These are phyloP conservation scores for Citrus unshiu DNA, from an alignment of 345 rosid species.

Conservation along the genomic window DNA sequence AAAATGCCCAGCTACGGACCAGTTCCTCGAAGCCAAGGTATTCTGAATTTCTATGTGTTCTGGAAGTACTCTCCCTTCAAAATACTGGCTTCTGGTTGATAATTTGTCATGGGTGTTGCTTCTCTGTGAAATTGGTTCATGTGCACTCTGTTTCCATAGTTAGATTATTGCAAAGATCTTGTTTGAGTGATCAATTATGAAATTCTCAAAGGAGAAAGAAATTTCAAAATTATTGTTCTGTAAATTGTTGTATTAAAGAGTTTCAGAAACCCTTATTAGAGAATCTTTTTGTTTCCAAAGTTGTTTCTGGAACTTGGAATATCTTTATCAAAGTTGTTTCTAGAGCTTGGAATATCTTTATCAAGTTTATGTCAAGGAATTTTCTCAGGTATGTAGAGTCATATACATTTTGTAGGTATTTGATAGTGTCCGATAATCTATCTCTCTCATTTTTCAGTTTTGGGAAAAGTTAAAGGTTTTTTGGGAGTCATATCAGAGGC, in stretches of 20 bases:
- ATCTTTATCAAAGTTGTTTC: background rate
- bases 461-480: slow-evolving; percentile 70
- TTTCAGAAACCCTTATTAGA: background rate
- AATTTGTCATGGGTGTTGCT: background rate
- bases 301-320: background rate
- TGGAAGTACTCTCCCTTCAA: background rate
- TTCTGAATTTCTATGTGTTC: background rate
- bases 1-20: slow-evolving; percentile 40
- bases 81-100: background rate
- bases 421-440: background rate
- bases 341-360: background rate
- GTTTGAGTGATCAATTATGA: background rate
- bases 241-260: background rate
- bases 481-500: slow-evolving; percentile 71
- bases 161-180: background rate
- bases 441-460: slow-evolving; percentile 32
- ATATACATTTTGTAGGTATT: background rate
- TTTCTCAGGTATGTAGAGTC: background rate
- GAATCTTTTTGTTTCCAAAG: background rate
- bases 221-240: background rate
- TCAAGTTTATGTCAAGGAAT: background rate
- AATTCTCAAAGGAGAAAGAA: background rate
- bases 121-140: background rate
- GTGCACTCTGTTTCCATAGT: background rate
- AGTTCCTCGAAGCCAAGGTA: slow-evolving; percentile 62